Evolutionary conservation across 2,329 filamentous ascomycete genomes (phyloP).

Genomic region (Aquanectria penicillioides): DNA sequence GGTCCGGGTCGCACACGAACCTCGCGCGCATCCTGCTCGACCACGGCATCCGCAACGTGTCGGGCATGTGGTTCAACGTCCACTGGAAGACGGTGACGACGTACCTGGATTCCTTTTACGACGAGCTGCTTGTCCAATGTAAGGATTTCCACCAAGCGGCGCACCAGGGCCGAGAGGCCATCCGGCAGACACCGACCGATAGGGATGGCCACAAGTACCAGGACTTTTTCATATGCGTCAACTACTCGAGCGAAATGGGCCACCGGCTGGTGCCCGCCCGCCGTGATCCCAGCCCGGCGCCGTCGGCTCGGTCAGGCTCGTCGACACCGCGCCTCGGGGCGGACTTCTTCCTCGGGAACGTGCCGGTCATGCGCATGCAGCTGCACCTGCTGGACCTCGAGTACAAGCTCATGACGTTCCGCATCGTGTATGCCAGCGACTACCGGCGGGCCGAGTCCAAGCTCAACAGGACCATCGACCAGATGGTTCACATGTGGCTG

Average conservation of each 20-base stretch:
- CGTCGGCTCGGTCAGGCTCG: conserved; percentile 14
- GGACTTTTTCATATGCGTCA: conserved; percentile 46
- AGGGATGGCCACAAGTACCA: conserved; percentile 23
- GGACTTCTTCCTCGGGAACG: not conserved
- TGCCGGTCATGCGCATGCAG: conserved; percentile 17
- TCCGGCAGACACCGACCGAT: conserved; percentile 24
- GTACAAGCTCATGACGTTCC: conserved; percentile 23
- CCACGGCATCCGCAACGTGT: conserved; percentile 11
- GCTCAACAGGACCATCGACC: conserved; percentile 15
- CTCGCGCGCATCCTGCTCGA: conserved; percentile 16
- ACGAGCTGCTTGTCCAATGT: conserved; percentile 33
- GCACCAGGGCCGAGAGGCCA: conserved; percentile 39
- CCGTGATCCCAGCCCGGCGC: conserved; percentile 16
- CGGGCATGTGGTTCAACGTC: conserved; percentile 22
- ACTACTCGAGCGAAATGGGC: conserved; percentile 39
- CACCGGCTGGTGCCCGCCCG: not conserved
- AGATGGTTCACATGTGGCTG: conserved; percentile 23
- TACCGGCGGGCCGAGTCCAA: conserved; percentile 2
- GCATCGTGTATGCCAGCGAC: conserved; percentile 20
- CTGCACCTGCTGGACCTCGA: conserved; percentile 22
- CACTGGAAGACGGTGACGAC: conserved; percentile 16
- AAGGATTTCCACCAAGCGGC: conserved; percentile 43
- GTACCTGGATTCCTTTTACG: conserved; percentile 14
- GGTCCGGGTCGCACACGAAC: conserved; percentile 1
- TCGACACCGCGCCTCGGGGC: conserved; percentile 10